Conservation (phyloP, 768 basidiomycete genomes). For the Pholiota microspora region DNA sequence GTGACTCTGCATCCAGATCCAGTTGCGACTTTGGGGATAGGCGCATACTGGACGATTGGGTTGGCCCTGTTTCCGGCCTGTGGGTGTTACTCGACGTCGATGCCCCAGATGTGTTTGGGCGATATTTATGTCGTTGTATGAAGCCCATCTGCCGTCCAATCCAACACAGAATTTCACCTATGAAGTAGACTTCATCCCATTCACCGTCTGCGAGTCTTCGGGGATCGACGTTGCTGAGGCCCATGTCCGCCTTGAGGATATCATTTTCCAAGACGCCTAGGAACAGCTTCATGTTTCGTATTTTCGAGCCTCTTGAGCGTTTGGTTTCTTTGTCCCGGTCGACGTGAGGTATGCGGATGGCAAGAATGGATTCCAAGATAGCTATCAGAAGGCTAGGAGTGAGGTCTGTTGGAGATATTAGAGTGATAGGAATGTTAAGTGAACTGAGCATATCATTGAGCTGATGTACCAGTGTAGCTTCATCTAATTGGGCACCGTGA, state of each 20-base stretch:
- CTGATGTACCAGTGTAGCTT: slow-evolving; percentile 26
- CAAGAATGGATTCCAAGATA: slow-evolving; percentile 63
- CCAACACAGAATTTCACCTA: slow-evolving; percentile 71
- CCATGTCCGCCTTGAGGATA: slow-evolving; percentile 57
- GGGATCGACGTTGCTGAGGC: slow-evolving; percentile 65
- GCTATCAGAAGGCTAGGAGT: slow-evolving; percentile 71
- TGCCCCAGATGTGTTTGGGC: not conserved
- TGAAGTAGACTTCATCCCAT: slow-evolving; percentile 62
- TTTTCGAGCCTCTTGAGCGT: slow-evolving; percentile 32
- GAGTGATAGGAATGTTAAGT: slow-evolving; percentile 42
- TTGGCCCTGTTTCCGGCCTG: not conserved
- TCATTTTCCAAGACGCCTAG: slow-evolving; percentile 72
- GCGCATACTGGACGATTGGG: not conserved
- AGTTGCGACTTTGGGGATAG: slow-evolving; percentile 18
- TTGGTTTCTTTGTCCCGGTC: slow-evolving; percentile 30
- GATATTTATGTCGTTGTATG: slow-evolving; percentile 9
- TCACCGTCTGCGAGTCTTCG: slow-evolving; percentile 60
- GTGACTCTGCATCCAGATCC: slow-evolving; percentile 21
- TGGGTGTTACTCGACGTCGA: not conserved
- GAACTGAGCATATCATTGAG: slow-evolving; percentile 47
- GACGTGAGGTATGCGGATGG: slow-evolving; percentile 49
- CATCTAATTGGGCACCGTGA: slow-evolving; percentile 8
- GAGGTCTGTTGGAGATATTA: slow-evolving; percentile 57
- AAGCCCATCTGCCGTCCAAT: slow-evolving; percentile 48
- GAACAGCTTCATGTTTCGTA: slow-evolving; percentile 72